Conservation (phyloP, 176 grass and related monocot genomes). For the Leersia perrieri region DNA sequence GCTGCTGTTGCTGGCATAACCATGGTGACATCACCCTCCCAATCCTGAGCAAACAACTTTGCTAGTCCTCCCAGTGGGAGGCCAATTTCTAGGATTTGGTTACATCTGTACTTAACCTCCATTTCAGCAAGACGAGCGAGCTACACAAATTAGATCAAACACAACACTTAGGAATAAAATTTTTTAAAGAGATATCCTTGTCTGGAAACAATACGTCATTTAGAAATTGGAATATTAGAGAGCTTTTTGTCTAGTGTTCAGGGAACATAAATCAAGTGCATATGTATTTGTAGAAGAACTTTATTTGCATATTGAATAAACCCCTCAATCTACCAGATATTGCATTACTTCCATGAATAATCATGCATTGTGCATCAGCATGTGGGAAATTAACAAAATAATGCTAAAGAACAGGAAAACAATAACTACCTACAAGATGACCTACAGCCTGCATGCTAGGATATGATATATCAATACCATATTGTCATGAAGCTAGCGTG, state of each 20-base stretch:
- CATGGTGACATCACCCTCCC: slow-evolving; percentile 92
- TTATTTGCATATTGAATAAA: neutral
- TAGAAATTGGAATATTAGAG: neutral
- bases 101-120: slow-evolving; percentile 92
- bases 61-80: slow-evolving; percentile 85
- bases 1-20: slow-evolving; percentile 93
- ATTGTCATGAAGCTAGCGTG: neutral
- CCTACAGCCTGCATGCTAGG: neutral
- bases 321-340: neutral
- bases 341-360: neutral
- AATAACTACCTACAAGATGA: neutral
- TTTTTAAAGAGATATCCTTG: neutral
- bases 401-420: neutral
- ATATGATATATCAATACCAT: slow-evolving; percentile 16
- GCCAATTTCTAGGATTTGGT: slow-evolving; percentile 88
- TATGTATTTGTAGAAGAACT: neutral
- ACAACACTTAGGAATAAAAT: neutral
- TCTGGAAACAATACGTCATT: neutral
- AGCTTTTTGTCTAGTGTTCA: neutral
- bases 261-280: neutral
- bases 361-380: neutral
- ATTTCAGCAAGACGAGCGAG: slow-evolving; percentile 85
- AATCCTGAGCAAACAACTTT: slow-evolving; percentile 93
- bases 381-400: neutral
- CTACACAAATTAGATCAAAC: slow-evolving; percentile 42